A percentile compares a stretch with the other conserved stretches of the same genome.
Evolutionary conservation across 179 eudicot genomes (phyloP).

Genomic region (Silene noctiflora): DNA sequence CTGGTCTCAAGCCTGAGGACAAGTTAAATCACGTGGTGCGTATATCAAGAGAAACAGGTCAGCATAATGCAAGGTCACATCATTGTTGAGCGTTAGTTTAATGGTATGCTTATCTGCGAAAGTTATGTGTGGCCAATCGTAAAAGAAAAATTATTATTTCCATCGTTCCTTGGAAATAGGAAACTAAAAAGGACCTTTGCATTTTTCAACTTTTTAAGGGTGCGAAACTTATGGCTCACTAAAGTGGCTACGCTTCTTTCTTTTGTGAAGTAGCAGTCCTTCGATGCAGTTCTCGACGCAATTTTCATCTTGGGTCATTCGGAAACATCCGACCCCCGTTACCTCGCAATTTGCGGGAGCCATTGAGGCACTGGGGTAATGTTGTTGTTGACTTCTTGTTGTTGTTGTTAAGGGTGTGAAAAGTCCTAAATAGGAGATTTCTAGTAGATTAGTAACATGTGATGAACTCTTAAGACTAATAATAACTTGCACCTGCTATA

Average conservation of each 20-base stretch:
- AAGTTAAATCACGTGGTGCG: constrained; percentile 90
- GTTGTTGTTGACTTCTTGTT: too few relatives aligned
- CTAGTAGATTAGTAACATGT: not conserved
- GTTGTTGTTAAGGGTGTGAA: not conserved
- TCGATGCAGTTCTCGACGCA: too few relatives aligned
- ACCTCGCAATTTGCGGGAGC: too few relatives aligned
- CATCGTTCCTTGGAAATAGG: not conserved
- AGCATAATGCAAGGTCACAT: constrained; percentile 16
- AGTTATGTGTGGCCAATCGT: not conserved
- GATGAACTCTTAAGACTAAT: not conserved
- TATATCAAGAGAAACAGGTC: constrained; percentile 81
- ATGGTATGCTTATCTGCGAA: not conserved
- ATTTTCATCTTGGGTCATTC: too few relatives aligned
- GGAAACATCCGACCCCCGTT: too few relatives aligned
- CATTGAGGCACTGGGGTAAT: too few relatives aligned
- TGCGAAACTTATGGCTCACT: too few relatives aligned
- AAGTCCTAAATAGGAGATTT: not conserved
- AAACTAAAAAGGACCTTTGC: constrained; percentile 4
- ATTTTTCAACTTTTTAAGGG: not conserved
- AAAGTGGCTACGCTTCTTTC: too few relatives aligned
- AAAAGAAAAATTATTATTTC: not conserved
- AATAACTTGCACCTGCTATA: not conserved
- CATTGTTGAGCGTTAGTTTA: not conserved
- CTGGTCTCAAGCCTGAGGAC: constrained; percentile 92
- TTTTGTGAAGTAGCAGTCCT: too few relatives aligned